These are phyloP conservation scores for Gnomoniopsis sp. DNA, from an alignment of 2,329 filamentous ascomycete genomes.

Conservation along the genomic window DNA sequence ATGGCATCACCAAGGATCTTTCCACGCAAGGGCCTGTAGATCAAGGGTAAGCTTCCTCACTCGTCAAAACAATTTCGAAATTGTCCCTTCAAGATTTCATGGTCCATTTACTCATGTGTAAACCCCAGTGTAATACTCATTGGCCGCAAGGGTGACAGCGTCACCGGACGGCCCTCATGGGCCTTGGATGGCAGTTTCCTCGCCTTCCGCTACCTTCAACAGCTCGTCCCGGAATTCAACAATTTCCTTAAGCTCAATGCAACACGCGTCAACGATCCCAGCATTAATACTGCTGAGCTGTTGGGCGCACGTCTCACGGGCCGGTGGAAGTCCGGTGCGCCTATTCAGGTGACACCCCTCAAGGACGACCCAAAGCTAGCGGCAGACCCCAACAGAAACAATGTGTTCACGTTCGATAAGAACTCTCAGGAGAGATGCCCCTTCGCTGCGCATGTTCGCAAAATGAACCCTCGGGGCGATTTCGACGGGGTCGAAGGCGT, in stretches of 20 bases:
- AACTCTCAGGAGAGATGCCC: slow-evolving; percentile 35
- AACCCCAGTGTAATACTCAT: slow-evolving; percentile 32
- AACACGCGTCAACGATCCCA: slow-evolving; percentile 22
- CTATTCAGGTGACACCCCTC: slow-evolving; percentile 28
- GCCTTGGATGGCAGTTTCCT: slow-evolving; percentile 42
- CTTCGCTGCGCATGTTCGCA: slow-evolving; percentile 43
- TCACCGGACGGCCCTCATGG: slow-evolving; percentile 30
- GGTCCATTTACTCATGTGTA: too few species aligned
- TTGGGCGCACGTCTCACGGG: slow-evolving; percentile 40
- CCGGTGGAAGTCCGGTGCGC: slow-evolving; percentile 39
- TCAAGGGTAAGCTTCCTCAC: slow-evolving; percentile 20
- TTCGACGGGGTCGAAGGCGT: slow-evolving; percentile 18
- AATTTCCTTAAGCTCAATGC: slow-evolving; percentile 33
- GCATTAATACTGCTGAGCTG: slow-evolving; percentile 26
- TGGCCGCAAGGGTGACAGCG: slow-evolving; percentile 32
- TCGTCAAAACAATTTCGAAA: too few species aligned
- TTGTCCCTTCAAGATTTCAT: too few species aligned
- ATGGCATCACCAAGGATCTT: slow-evolving; percentile 28
- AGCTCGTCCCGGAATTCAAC: slow-evolving; percentile 42
- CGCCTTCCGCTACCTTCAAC: slow-evolving; percentile 39
- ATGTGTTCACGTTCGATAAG: slow-evolving; percentile 33
- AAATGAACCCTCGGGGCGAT: slow-evolving; percentile 41
- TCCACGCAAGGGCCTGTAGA: slow-evolving; percentile 29
- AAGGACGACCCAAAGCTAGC: slow-evolving; percentile 30
- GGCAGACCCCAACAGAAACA: slow-evolving; percentile 25